Base-by-base conservation (phyloP, 1,139 yeast genomes). In the Geotrichum phurueaensis region DNA sequence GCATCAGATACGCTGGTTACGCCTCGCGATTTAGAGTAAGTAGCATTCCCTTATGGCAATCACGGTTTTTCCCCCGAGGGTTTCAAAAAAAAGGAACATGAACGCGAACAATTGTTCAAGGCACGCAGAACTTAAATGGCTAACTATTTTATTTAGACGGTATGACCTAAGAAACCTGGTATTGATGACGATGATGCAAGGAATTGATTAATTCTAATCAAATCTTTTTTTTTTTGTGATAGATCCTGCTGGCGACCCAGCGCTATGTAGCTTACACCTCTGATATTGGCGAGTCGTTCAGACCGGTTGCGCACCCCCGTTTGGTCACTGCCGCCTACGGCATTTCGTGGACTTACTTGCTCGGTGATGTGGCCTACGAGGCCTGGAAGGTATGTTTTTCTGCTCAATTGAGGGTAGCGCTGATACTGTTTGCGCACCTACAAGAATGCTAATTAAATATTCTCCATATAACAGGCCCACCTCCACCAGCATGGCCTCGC, bases 211-310 rank as follows among this genome's bases (percentile, higher is more conserved):
- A 10, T 33, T 33, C 39, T 33, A 33, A 33, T 7, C 25, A 15
- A 18, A 36, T 48, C 25, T 48, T 27, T 48, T 31, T 29, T 48
- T 18, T 48, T 27, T 48, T 31, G n/a, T 12, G 18, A 6, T 56
- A 68, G 39, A 85, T 88, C 65, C 77, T 87, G 60, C 70, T 79
- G 60, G 91, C 95, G 7, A 83, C 92, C n/a, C 94, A 87, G 70
- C 76, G 96, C 67, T 89, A 89, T 69, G 89, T 89, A 29, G 96
- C 96, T 1, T 89, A 89, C 73, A 88, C 96, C 6, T 87, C 94
- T 0, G 96, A 89, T 70, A 84, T 89, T 65, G 96, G 96, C 27
- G 96, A 89, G 71, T 87, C 94, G n/a, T 89, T 89, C 74, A 79
- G 96, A 60, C 96, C 96, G 0, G 87, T 89, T 22, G 94, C 90